Percentiles rank a stretch among this genome's conserved stretches.
These are phyloP conservation scores for Musa troglodytarum DNA, from an alignment of 176 grass and related monocot genomes.

Conservation along the genomic window DNA sequence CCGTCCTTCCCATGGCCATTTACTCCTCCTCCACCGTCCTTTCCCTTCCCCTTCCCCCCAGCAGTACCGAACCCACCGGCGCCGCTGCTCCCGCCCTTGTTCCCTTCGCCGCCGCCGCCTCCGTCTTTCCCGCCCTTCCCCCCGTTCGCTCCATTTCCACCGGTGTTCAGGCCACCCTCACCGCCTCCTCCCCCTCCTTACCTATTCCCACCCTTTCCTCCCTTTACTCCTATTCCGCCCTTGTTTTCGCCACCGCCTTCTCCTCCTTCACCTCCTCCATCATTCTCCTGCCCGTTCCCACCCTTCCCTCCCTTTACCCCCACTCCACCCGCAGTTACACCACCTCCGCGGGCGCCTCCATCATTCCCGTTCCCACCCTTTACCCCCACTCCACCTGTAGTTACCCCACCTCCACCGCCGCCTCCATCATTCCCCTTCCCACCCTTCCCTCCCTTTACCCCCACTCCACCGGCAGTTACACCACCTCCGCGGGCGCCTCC, in stretches of 20 bases:
- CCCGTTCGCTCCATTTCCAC: slow-evolving; percentile 13
- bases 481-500: background rate
- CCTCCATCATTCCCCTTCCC: background rate
- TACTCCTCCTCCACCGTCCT: slow-evolving; percentile 14
- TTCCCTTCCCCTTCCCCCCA: background rate
- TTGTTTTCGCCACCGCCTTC: background rate
- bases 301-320: background rate
- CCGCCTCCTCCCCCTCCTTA: slow-evolving; percentile 23
- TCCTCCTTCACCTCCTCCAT: background rate
- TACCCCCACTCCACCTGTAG: slow-evolving; percentile 17
- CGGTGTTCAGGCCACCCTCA: background rate
- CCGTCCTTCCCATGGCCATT: slow-evolving; percentile 32
- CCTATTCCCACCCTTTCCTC: background rate
- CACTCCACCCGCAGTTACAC: background rate
- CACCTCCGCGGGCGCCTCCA: slow-evolving; percentile 26
- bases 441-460: slow-evolving; percentile 4
- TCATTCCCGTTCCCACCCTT: slow-evolving; percentile 32
- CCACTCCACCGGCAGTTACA: background rate
- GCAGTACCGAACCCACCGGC: slow-evolving; percentile 20
- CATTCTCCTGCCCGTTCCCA: background rate
- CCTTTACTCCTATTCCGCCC: background rate
- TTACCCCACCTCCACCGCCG: background rate
- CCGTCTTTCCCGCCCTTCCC: slow-evolving; percentile 34
- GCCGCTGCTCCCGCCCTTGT: slow-evolving; percentile 1
- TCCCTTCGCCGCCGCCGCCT: slow-evolving; percentile 11